These are phyloP conservation scores for Flagelloscypha sp. DNA, from an alignment of 768 basidiomycete genomes.

Conservation along the genomic window DNA sequence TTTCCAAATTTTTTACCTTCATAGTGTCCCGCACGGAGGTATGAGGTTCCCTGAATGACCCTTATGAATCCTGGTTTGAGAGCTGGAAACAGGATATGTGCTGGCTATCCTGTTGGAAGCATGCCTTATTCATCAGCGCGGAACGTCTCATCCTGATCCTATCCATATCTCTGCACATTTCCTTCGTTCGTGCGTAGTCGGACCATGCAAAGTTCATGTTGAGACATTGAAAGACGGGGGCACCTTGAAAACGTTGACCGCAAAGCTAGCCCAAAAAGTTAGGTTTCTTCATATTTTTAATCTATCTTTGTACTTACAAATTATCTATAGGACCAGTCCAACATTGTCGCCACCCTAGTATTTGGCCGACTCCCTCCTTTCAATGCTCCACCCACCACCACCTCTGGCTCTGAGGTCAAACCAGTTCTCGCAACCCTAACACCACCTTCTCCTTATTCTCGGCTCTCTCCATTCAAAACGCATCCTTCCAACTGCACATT, in stretches of 20 bases:
- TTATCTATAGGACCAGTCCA: slow-evolving; percentile 32
- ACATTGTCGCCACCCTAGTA: slow-evolving; percentile 45
- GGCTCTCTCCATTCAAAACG: slow-evolving; percentile 45
- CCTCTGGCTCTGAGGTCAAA: slow-evolving; percentile 18
- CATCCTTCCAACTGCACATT: slow-evolving; percentile 51
- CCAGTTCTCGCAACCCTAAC: no score
- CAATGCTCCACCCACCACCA: slow-evolving; percentile 17
- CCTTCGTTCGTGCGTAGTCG: slow-evolving; percentile 33
- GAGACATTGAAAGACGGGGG: slow-evolving; percentile 40
- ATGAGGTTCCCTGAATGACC: slow-evolving; percentile 2
- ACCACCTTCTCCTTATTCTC: slow-evolving; percentile 50
- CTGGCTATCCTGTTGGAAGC: slow-evolving; percentile 48
- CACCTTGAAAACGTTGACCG: slow-evolving; percentile 47
- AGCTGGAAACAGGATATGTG: slow-evolving; percentile 41
- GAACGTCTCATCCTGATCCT: slow-evolving; percentile 43
- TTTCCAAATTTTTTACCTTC: background rate
- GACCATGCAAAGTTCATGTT: slow-evolving; percentile 40
- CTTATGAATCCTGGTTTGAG: no score
- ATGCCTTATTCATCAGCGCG: slow-evolving; percentile 41
- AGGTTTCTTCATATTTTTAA: no score
- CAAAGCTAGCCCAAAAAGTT: slow-evolving; percentile 53
- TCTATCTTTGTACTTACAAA: background rate
- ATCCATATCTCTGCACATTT: slow-evolving; percentile 57
- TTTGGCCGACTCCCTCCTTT: slow-evolving; percentile 43
- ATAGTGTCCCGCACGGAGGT: slow-evolving; percentile 52